phyloP scores from a whole-genome alignment of 441 rosid species.

The Sinapis alba region DNA sequence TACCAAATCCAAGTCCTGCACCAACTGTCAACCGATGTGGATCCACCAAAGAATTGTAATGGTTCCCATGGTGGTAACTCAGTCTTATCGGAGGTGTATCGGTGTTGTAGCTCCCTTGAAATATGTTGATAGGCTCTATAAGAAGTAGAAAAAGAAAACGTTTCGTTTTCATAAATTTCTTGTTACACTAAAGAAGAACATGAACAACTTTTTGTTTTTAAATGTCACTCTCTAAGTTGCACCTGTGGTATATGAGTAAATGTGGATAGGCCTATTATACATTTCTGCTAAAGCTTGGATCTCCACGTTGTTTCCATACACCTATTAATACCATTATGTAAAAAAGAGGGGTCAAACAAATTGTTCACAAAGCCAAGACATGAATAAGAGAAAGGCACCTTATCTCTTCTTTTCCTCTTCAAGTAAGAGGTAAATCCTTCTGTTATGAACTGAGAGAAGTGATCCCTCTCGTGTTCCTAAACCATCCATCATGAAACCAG shows the following conservation, averaged over 20 bases:
- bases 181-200: neutral
- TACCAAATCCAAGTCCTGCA: conserved; percentile 96
- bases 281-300: conserved; percentile 95
- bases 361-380: neutral
- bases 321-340: conserved; percentile 47
- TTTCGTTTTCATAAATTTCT: conserved; percentile 17
- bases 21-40: conserved; percentile 84
- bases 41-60: conserved; percentile 94
- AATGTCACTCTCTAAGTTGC: conserved; percentile 18
- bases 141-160: neutral
- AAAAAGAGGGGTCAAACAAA: conserved; percentile 3
- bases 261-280: conserved; percentile 95
- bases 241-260: conserved; percentile 93
- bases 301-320: conserved; percentile 95
- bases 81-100: conserved; percentile 89
- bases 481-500: conserved; percentile 19
- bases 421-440: conserved; percentile 93
- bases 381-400: conserved; percentile 50
- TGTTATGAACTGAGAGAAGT: conserved; percentile 93
- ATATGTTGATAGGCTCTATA: conserved; percentile 93
- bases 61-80: conserved; percentile 96
- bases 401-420: conserved; percentile 96
- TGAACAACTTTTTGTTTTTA: conserved; percentile 9
- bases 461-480: conserved; percentile 95
- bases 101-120: conserved; percentile 87